phyloP scores from a whole-genome alignment of 371 early-diverging fungal genomes.

The Mucor ambiguus region DNA sequence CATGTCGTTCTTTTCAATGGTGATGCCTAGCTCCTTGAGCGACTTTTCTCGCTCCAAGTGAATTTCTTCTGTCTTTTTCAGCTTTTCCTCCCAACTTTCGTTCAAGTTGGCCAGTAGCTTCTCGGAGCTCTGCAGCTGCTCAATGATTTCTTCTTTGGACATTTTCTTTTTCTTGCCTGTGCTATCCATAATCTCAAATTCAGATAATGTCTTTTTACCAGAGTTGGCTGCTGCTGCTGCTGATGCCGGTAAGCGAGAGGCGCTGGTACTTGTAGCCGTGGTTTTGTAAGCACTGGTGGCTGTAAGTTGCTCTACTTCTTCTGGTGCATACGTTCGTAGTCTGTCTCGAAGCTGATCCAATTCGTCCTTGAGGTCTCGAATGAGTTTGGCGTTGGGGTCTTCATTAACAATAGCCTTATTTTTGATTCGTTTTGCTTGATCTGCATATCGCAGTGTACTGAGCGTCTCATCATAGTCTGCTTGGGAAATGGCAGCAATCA shows the following conservation, averaged over 20 bases:
- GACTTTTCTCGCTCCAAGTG: slow-evolving; percentile 76
- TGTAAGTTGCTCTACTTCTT: slow-evolving; percentile 47
- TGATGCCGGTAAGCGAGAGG: slow-evolving; percentile 3
- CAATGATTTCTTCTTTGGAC: slow-evolving; percentile 67
- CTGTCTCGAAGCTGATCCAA: slow-evolving; percentile 68
- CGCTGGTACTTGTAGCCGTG: neutral
- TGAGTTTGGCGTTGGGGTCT: slow-evolving; percentile 84
- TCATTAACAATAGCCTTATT: slow-evolving; percentile 94
- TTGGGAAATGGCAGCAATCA: slow-evolving; percentile 89
- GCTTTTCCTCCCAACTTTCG: slow-evolving; percentile 87
- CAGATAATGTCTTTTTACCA: slow-evolving; percentile 13
- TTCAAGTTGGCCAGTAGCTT: slow-evolving; percentile 84
- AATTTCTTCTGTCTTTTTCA: slow-evolving; percentile 75
- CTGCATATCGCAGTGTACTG: slow-evolving; percentile 94
- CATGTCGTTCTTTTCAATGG: slow-evolving; percentile 73
- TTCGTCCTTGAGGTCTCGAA: slow-evolving; percentile 88
- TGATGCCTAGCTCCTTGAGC: slow-evolving; percentile 81
- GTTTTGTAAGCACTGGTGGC: slow-evolving; percentile 40
- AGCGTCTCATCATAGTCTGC: slow-evolving; percentile 88
- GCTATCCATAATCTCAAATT: slow-evolving; percentile 54
- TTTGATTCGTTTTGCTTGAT: slow-evolving; percentile 91
- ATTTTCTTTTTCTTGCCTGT: slow-evolving; percentile 54
- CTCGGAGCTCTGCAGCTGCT: slow-evolving; percentile 84
- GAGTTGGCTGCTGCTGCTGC: neutral
- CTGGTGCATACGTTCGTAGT: slow-evolving; percentile 65